Base-by-base conservation (phyloP, 2,329 filamentous ascomycete species). In the Leptographium flavum region DNA sequence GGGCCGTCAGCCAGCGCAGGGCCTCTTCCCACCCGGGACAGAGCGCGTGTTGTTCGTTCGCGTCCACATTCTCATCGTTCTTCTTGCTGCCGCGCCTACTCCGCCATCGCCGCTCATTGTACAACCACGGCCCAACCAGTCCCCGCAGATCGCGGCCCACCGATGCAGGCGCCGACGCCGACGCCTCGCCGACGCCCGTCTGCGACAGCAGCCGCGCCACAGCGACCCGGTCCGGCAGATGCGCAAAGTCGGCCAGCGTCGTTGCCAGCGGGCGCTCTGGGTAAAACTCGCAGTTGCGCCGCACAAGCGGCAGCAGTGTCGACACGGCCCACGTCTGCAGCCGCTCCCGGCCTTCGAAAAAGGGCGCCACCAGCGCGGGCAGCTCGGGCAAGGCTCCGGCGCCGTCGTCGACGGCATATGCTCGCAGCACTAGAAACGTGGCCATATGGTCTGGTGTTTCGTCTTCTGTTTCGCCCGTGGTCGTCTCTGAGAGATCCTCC, bases 91-190 rank as follows among this genome's bases (percentile, higher is more conserved):
- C 23, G n/a, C n/a, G n/a, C 38, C 50, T 62, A 5, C 47, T 53
- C 9, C 52, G 48, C 66, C 80, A 79, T 45, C 79, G 73, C 19
- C 62, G 69, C 42, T 77, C 69, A 39, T 76, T 77, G 54, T 82
- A 78, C 41, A 87, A 65, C 83, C 83, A 90, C 2, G 84, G 83
- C 0, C 78, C 79, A 42, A 88, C 63, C 32, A 88, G 57, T 0
- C 79, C 75, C 50, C 74, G 74, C 45, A 88, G 56, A 56, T 87
- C 82, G 46, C 47, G 49, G 15, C 28, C 15, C 33, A 65, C 62
- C n/a, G n/a, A n/a, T n/a, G n/a, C n/a, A n/a, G n/a, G n/a, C n/a
- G n/a, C n/a, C n/a, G n/a, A n/a, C n/a, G n/a, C n/a, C n/a, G n/a
- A n/a, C n/a, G n/a, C n/a, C 6, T 50, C 44, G 15, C 55, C 55